Base-by-base conservation (phyloP, 345 rosid genomes). In the Murraya paniculata region DNA sequence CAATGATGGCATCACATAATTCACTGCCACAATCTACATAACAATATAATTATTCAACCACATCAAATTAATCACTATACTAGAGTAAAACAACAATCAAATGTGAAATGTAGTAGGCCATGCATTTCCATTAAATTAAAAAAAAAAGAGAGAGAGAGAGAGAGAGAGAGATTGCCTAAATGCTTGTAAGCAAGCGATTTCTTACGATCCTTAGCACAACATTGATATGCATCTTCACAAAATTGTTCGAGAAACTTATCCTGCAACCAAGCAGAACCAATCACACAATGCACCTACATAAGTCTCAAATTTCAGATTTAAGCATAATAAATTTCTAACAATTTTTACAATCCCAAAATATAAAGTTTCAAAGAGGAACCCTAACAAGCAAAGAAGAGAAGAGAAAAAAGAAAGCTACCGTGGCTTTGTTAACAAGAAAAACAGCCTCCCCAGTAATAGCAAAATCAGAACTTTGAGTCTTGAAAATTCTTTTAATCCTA, bases 361-460 rank as follows among this genome's bases (percentile, higher is more conserved):
- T 33, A 22, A 27, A 4, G 14, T 24, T n/a, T 72, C 4, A 72
- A 31, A 31, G 7, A 65, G 30, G 65, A 75, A 75, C 78, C 68
- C 84, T 61, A 76, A 39, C 39, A 66, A 0, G 18, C 35, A 25
- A 77, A 36, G 64, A 57, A 68, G 14, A 75, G 64, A 36, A 66
- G 58, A n/a, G 2, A 31, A 31, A 31, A 24, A 35, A 75, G 24
- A 35, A 28, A 10, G n/a, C 53, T 88, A 95, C 97, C 88, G 91
- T 85, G 61, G 97, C 98, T 85, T 90, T 92, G 66, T 92, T 92
- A 82, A 92, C 91, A 53, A 95, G 85, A 74, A 91, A 92, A 6
- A 89, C 91, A 19, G 91, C 94, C 59, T 93, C 98, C 72, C 85
- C 87, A 74, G 83, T 76, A 6, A 90, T 58, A 30, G 77, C 77